Conservation (phyloP, 2,329 filamentous ascomycete species). For the Fusarium irregulare region DNA sequence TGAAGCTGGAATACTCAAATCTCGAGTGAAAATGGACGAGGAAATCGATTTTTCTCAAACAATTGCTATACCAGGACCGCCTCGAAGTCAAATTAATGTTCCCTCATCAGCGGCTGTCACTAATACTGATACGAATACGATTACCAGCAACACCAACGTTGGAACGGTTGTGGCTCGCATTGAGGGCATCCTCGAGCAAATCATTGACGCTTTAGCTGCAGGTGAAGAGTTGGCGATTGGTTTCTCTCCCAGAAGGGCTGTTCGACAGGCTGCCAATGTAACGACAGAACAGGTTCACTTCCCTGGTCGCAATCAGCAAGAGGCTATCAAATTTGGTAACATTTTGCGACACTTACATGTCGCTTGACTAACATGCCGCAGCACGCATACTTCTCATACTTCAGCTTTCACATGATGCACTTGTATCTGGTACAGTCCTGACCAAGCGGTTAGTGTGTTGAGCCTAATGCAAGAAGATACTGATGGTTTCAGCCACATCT, state of each 20-base stretch:
- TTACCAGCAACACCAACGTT: slow-evolving; percentile 8
- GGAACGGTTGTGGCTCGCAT: slow-evolving; percentile 51
- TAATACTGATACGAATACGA: slow-evolving; percentile 43
- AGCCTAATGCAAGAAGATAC: neutral
- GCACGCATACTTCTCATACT: slow-evolving; percentile 69
- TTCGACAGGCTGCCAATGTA: slow-evolving; percentile 13
- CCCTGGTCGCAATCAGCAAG: slow-evolving; percentile 59
- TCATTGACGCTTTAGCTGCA: slow-evolving; percentile 46
- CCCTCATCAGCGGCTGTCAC: slow-evolving; percentile 1
- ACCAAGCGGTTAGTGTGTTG: slow-evolving; percentile 68
- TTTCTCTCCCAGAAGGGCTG: slow-evolving; percentile 41
- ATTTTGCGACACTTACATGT: neutral
- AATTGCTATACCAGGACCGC: slow-evolving; percentile 24
- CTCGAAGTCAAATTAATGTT: slow-evolving; percentile 2
- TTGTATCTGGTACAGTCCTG: slow-evolving; percentile 64
- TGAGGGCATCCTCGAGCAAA: slow-evolving; percentile 50
- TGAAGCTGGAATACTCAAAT: neutral
- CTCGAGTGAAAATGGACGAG: slow-evolving; percentile 7
- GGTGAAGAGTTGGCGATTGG: slow-evolving; percentile 46
- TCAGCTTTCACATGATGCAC: slow-evolving; percentile 68
- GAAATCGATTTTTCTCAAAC: neutral
- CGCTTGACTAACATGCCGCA: slow-evolving; percentile 45
- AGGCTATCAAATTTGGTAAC: slow-evolving; percentile 65
- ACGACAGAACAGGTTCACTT: slow-evolving; percentile 52
- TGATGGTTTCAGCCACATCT: slow-evolving; percentile 73